Conservation (phyloP, 2,329 filamentous ascomycete species). For the Pseudogymnoascus sp. region DNA sequence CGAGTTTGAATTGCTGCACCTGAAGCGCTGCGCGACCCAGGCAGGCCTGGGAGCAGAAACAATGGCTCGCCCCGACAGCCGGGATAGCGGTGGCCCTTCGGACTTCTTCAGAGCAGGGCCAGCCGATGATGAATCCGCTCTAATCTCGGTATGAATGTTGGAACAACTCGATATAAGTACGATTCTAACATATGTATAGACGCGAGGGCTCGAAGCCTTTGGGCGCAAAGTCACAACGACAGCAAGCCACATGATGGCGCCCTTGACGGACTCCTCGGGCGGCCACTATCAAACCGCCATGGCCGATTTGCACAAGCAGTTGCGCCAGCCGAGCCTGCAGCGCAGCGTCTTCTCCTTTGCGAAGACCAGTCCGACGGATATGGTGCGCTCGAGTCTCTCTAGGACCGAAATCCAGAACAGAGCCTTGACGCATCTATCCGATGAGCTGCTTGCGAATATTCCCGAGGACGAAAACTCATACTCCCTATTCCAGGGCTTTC, state of each 20-base stretch:
- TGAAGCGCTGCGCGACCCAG: constrained; percentile 6
- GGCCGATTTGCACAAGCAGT: constrained; percentile 80
- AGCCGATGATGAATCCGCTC: constrained; percentile 25
- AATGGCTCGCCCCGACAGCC: constrained; percentile 29
- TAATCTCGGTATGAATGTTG: constrained; percentile 27
- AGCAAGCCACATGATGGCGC: constrained; percentile 79
- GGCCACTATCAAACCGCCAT: constrained; percentile 80
- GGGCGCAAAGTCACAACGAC: constrained; percentile 91
- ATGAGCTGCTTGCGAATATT: constrained; percentile 83
- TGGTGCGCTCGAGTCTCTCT: constrained; percentile 86
- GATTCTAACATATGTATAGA: constrained; percentile 40
- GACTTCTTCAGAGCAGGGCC: constrained; percentile 23
- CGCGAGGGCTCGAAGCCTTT: constrained; percentile 84
- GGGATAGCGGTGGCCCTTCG: constrained; percentile 21
- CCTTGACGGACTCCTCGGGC: constrained; percentile 49
- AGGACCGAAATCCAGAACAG: constrained; percentile 90
- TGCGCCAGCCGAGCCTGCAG: constrained; percentile 76
- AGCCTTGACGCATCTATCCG: constrained; percentile 78
- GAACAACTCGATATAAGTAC: background rate
- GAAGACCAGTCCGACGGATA: constrained; percentile 83
- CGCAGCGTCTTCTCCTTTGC: constrained; percentile 87
- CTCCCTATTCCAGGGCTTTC: constrained; percentile 93
- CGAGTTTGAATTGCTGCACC: constrained; percentile 1
- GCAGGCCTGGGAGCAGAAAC: constrained; percentile 14
- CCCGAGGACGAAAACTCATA: constrained; percentile 81